Percentiles rank a stretch among this genome's conserved stretches.
Evolutionary conservation across 2,329 filamentous ascomycete species (phyloP).

Genomic region (Monosporascus cannonballus): DNA sequence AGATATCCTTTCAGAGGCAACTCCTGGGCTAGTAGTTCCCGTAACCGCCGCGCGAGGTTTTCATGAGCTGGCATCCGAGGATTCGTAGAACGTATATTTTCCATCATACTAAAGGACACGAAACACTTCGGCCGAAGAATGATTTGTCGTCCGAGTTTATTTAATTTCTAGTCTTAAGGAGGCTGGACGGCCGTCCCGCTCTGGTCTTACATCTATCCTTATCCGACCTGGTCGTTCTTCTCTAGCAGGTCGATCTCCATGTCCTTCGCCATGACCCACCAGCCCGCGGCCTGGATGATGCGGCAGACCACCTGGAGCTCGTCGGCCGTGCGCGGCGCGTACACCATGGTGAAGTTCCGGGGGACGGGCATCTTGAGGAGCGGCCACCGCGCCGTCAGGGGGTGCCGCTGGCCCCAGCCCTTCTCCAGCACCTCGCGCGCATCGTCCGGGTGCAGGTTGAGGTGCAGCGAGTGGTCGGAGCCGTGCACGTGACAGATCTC

Average conservation of each 20-base stretch:
- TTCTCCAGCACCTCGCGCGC: constrained; percentile 63
- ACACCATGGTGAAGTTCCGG: constrained; percentile 72
- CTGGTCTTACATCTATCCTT: neutral
- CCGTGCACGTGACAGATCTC: constrained; percentile 79
- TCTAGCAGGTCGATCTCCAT: constrained; percentile 27
- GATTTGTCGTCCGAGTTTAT: neutral
- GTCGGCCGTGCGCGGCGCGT: constrained; percentile 61
- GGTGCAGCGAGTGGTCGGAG: constrained; percentile 69
- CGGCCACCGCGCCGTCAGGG: constrained; percentile 55
- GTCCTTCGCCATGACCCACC: constrained; percentile 51
- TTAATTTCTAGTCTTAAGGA: neutral
- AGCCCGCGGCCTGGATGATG: constrained; percentile 70
- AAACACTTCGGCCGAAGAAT: no score
- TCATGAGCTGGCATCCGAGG: no score
- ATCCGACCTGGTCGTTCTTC: neutral
- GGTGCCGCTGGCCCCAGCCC: constrained; percentile 73
- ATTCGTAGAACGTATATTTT: no score
- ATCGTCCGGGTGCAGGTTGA: constrained; percentile 74
- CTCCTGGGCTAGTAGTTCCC: no score
- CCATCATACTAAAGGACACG: no score
- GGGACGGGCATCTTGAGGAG: constrained; percentile 62
- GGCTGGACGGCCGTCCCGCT: neutral
- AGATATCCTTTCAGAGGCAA: no score
- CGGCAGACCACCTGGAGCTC: constrained; percentile 62
- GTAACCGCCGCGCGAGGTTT: no score